Evolutionary conservation across 306 rosid genomes (phyloP), one percentile per base, ranked within the genome.

Genomic region (Corylus avellana): DNA sequence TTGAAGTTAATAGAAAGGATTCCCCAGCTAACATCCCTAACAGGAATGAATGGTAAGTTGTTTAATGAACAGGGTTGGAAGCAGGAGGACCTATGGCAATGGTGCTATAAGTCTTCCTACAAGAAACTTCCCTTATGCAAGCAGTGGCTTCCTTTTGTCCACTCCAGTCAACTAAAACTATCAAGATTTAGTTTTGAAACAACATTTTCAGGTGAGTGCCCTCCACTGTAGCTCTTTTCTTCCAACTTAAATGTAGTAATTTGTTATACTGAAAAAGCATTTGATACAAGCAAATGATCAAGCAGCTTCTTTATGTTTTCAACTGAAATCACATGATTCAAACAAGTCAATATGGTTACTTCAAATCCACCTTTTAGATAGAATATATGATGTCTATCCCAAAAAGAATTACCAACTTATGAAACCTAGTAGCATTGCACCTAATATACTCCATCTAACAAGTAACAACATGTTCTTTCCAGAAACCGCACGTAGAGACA

Each of bases 51-150:
- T 29, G 16, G n/a, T 73, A 69, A 73, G 70, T 57, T 64, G 59
- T n/a, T 80, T 83, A 86, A 62, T 78, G 79, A 78, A 81, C 82
- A 69, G 86, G 17, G 66, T 75, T 86, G 16, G 85, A 53, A 54
- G 83, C 84, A 70, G 75, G 80, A 56, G 84, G 54, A 27, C 84
- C 68, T 22, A 27, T 13, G 0, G 68, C 68, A 27, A 29, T 25
- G 14, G 68, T 14, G 7, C 29, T 25, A 20, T 12, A 62, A 17
- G 17, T 62, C 39, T 12, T 62, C 69, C 42, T 11, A 62, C 18
- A 62, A 29, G 69, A 62, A 62, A 62, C 42, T 62, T 62, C 44
- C 69, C 12, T 62, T 57, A 5, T 54, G 32, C 66, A 20, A 10
- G 46, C 46, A 42, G 46, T 42, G 46, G 46, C 46, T 42, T 42